Percentiles rank a stretch among this genome's conserved stretches.
These are phyloP conservation scores for Microbotryum violaceum DNA, from an alignment of 1,284 basidiomycete genomes.

Conservation along the genomic window DNA sequence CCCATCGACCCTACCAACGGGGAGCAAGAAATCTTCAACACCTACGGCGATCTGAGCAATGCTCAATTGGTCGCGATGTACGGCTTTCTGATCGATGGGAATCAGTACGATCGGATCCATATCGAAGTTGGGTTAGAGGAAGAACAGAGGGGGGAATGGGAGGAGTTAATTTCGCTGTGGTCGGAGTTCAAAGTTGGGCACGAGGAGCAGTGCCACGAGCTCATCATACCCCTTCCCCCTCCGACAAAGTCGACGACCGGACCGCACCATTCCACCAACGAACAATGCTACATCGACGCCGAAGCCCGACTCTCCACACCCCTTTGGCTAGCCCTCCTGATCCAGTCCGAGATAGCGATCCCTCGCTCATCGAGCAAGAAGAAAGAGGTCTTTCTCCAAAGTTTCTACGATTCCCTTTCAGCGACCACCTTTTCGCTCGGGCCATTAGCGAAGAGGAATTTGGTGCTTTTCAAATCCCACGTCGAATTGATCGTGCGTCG, in stretches of 20 bases:
- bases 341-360: background rate
- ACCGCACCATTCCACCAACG: background rate
- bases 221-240: background rate
- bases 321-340: constrained; percentile 11
- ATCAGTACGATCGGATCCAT: constrained; percentile 13
- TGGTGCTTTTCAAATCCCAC: background rate
- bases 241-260: background rate
- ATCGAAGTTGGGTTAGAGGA: background rate
- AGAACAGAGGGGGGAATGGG: too few species aligned
- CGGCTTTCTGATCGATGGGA: constrained; percentile 53
- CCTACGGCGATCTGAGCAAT: constrained; percentile 61
- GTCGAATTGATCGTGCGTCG: too few species aligned
- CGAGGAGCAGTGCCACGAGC: background rate
- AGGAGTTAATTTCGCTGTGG: background rate
- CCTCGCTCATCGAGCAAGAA: background rate
- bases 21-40: constrained; percentile 68
- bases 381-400: background rate
- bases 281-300: constrained; percentile 26
- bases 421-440: background rate
- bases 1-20: constrained; percentile 19
- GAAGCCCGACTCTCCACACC: constrained; percentile 21
- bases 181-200: background rate
- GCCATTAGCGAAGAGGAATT: background rate
- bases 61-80: constrained; percentile 63
- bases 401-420: background rate